Percentiles rank a stretch among this genome's conserved stretches.
Evolutionary conservation across 768 basidiomycete genomes (phyloP).

Genomic region (Artomyces pyxidatus): DNA sequence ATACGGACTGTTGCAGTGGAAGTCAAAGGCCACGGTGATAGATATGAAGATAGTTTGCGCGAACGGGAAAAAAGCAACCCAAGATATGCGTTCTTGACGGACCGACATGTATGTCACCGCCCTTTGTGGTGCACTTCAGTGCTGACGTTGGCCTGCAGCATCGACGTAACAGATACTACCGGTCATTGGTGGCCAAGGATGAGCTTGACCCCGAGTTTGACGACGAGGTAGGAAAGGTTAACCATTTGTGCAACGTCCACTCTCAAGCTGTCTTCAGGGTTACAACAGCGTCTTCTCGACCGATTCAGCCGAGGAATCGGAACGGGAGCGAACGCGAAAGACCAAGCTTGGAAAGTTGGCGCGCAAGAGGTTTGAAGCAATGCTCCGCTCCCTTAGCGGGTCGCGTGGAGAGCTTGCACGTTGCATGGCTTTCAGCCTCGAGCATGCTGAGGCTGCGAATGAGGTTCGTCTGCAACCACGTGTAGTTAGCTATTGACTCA

Average conservation of each 20-base stretch:
- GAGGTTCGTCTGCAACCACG: conserved; percentile 46
- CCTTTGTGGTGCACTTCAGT: not conserved
- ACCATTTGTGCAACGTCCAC: not conserved
- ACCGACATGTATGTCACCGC: conserved; percentile 6
- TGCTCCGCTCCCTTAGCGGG: conserved; percentile 82
- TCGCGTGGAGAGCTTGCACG: conserved; percentile 86
- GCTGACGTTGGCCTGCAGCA: conserved; percentile 36
- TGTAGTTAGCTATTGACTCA: not conserved
- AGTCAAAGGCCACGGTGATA: conserved; percentile 70
- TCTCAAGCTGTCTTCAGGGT: conserved; percentile 43
- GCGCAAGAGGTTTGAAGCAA: conserved; percentile 78
- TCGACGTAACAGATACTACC: conserved; percentile 63
- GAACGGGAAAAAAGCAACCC: conserved; percentile 75
- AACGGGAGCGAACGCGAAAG: conserved; percentile 75
- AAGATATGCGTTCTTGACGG: conserved; percentile 70
- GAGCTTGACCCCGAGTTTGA: conserved; percentile 63
- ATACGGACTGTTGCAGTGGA: conserved; percentile 82
- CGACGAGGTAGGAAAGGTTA: conserved; percentile 48
- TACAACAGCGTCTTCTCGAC: conserved; percentile 86
- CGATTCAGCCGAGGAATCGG: conserved; percentile 91
- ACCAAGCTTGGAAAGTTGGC: conserved; percentile 72
- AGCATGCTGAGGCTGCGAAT: conserved; percentile 91
- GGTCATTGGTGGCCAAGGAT: conserved; percentile 55
- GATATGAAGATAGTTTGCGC: conserved; percentile 67
- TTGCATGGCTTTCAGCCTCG: conserved; percentile 95